A percentile compares a stretch with the other conserved stretches of the same genome.
phyloP scores from a whole-genome alignment of 371 early-diverging fungal genomes.

The Mucor racemosus region DNA sequence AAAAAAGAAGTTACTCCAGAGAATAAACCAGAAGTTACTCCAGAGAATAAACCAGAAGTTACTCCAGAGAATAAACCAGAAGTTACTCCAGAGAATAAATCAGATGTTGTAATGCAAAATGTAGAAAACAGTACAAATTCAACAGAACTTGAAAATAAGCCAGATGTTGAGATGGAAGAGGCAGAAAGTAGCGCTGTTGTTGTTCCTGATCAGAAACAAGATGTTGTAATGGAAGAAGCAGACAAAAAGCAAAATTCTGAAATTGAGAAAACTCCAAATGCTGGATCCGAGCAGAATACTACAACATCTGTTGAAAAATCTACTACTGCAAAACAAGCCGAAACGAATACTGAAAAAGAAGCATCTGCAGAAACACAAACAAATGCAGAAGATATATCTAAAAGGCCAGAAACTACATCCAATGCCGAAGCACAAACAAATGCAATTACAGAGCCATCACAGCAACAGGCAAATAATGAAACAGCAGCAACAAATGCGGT shows the following conservation, averaged over 20 bases:
- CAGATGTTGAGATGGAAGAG: not conserved
- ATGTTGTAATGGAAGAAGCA: not conserved
- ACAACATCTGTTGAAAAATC: not conserved
- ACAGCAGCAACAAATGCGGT: not conserved
- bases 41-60: not conserved
- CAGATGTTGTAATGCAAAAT: not conserved
- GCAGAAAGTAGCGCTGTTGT: not conserved
- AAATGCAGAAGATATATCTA: not conserved
- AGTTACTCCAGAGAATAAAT: not conserved
- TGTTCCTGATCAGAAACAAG: not conserved
- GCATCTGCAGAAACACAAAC: not conserved
- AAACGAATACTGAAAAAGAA: not conserved
- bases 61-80: not conserved
- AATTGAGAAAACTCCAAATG: not conserved
- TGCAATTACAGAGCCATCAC: not conserved
- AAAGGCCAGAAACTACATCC: not conserved
- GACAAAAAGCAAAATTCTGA: not conserved
- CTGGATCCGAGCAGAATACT: not conserved
- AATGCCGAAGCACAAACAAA: not conserved
- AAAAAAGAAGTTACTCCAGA: not conserved
- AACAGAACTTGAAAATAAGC: not conserved
- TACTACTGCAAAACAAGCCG: not conserved
- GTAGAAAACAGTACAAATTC: too few relatives aligned
- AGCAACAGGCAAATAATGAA: not conserved
- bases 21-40: not conserved